Evolutionary conservation across 2,329 filamentous ascomycete genomes (phyloP), one percentile per base, ranked within the genome.

Genomic region (Microsporum ferrugineum): DNA sequence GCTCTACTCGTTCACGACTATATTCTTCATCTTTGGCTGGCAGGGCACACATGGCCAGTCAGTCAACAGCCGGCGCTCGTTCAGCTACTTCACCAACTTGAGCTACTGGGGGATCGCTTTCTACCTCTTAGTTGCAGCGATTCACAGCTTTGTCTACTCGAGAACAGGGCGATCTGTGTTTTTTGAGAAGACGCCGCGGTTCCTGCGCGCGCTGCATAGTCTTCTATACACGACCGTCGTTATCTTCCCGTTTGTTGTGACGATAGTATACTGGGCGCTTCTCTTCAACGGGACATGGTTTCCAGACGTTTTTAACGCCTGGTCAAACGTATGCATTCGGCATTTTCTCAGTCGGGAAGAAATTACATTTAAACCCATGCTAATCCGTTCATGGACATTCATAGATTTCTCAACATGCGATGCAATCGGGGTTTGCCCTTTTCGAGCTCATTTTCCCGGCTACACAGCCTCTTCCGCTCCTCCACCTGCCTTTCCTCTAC

Each of bases 61-160:
- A 69, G 65, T 69, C 38, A 69, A 68, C 0, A 80, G 82, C 31
- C 75, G 78, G 59, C 73, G 78, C 53, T 81, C 80, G 53, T 94
- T 95, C 77, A 89, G 85, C 68, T 95, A 84, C 79, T 95, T 95
- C 77, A 95, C 90, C 33, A 79, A 85, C 68, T 77, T 94, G 62
- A 89, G 87, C 7, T 94, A 87, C 79, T 94, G 88, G 88, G 88
- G 88, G 1, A 75, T 92, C 39, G 85, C 82, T 29, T 92, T 91
- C 76, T 95, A 95, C 78, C 86, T 87, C 71, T 78, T 85, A 61
- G 76, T 86, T 68, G 79, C 87, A 1, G 79, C 86, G 17, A 64
- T 83, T 17, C 89, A 95, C 76, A 90, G 88, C 4, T 75, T 83
- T 59, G 80, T 79, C 56, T 94, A 92, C 75, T 80, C 82, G 10